Percentiles rank a stretch among this genome's conserved stretches.
phyloP scores from a whole-genome alignment of 2,329 filamentous ascomycete species.

The Conoideocrella luteorostrata region DNA sequence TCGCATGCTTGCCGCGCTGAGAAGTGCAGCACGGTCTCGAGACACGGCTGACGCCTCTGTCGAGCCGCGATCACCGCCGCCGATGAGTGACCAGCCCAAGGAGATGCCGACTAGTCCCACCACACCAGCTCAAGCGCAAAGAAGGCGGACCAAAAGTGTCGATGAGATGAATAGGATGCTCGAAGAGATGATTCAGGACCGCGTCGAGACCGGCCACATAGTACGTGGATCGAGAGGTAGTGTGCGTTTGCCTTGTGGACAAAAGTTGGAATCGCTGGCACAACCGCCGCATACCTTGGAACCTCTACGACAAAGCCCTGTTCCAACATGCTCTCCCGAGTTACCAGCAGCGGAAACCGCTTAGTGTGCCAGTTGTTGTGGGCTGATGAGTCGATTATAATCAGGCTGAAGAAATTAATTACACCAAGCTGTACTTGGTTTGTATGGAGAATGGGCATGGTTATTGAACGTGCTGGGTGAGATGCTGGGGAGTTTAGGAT shows the following conservation, averaged over 20 bases:
- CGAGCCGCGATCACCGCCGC: slow-evolving; percentile 25
- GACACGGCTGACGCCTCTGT: slow-evolving; percentile 62
- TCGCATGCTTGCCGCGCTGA: slow-evolving; percentile 80
- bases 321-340: slow-evolving; percentile 15
- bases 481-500: slow-evolving; percentile 13
- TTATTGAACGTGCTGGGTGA: too few relatives aligned
- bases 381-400: neutral
- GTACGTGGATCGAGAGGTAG: slow-evolving; percentile 62
- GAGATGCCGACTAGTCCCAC: slow-evolving; percentile 12
- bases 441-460: too few relatives aligned
- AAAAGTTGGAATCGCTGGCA: slow-evolving; percentile 30
- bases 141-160: slow-evolving; percentile 60
- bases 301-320: slow-evolving; percentile 32
- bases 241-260: slow-evolving; percentile 49
- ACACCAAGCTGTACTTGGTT: too few relatives aligned
- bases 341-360: slow-evolving; percentile 21
- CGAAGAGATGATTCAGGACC: slow-evolving; percentile 92
- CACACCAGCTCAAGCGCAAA: slow-evolving; percentile 25
- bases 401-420: neutral
- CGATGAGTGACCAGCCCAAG: slow-evolving; percentile 9
- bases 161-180: slow-evolving; percentile 92
- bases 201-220: slow-evolving; percentile 69
- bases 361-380: slow-evolving; percentile 8
- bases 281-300: slow-evolving; percentile 32
- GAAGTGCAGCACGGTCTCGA: slow-evolving; percentile 77